phyloP scores from a whole-genome alignment of 2,329 filamentous ascomycete species.

The Escovopsis sp. region DNA sequence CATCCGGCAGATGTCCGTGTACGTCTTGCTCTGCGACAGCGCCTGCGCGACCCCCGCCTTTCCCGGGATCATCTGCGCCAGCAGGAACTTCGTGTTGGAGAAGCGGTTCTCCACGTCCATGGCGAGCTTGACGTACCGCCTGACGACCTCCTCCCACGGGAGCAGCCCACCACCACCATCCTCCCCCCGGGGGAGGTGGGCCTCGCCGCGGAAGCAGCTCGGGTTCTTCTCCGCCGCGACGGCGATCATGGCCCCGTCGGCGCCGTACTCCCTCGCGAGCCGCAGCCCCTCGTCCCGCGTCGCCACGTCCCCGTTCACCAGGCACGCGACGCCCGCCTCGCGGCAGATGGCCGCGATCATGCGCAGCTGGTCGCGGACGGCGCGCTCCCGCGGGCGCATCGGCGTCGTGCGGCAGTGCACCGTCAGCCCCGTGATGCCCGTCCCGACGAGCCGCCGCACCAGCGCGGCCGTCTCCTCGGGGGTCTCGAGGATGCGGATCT shows the following conservation, averaged over 20 bases:
- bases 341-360: conserved; percentile 74
- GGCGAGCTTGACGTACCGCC: conserved; percentile 55
- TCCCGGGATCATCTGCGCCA: conserved; percentile 74
- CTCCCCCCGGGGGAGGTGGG: no score
- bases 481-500: conserved; percentile 77
- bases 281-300: conserved; percentile 54
- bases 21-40: conserved; percentile 53
- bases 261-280: conserved; percentile 65
- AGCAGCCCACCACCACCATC: conserved; percentile 60
- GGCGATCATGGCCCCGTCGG: conserved; percentile 94
- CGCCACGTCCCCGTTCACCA: conserved; percentile 90
- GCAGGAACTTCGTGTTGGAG: conserved; percentile 84
- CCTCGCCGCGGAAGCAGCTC: conserved; percentile 61
- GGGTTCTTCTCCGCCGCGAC: conserved; percentile 83
- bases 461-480: conserved; percentile 60
- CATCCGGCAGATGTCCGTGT: conserved; percentile 49
- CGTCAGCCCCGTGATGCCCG: conserved; percentile 83
- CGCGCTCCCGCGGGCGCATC: conserved; percentile 81
- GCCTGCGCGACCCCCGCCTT: conserved; percentile 48
- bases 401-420: conserved; percentile 92
- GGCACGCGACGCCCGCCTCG: conserved; percentile 73
- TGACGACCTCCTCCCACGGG: conserved; percentile 63
- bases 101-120: conserved; percentile 74
- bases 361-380: conserved; percentile 68
- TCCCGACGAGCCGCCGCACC: conserved; percentile 63